Evolutionary conservation across 345 rosid species (phyloP).

Genomic region (Nasturtium officinale): DNA sequence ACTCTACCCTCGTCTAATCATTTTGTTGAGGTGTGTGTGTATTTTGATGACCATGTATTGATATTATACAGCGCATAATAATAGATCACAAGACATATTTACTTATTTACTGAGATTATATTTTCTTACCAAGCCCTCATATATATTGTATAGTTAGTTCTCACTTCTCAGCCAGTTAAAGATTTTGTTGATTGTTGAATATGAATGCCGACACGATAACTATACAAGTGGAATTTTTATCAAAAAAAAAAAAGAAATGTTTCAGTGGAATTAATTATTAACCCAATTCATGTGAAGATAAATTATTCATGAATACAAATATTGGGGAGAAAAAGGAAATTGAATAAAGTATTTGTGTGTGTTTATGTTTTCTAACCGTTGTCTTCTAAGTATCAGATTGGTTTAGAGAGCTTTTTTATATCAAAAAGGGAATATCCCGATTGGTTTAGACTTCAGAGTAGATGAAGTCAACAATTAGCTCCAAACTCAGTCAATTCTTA

Average conservation of each 20-base stretch:
- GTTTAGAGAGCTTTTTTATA: neutral
- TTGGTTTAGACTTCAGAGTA: too few species aligned
- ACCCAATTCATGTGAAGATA: neutral
- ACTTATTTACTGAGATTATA: neutral
- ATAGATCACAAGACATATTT: neutral
- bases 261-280: neutral
- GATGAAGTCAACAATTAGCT: slow-evolving; percentile 28
- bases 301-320: neutral
- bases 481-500: slow-evolving; percentile 17
- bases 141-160: too few species aligned
- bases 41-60: neutral
- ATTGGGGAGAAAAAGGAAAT: neutral
- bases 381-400: neutral
- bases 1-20: neutral
- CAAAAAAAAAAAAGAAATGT: neutral
- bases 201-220: neutral
- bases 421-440: neutral
- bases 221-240: neutral
- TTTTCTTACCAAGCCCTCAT: neutral
- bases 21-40: neutral
- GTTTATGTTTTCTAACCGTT: neutral
- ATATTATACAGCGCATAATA: neutral
- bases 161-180: neutral
- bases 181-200: slow-evolving; percentile 10
- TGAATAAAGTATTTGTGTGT: neutral